phyloP scores from a whole-genome alignment of 2,329 filamentous ascomycete species.

The Monilinia laxa region DNA sequence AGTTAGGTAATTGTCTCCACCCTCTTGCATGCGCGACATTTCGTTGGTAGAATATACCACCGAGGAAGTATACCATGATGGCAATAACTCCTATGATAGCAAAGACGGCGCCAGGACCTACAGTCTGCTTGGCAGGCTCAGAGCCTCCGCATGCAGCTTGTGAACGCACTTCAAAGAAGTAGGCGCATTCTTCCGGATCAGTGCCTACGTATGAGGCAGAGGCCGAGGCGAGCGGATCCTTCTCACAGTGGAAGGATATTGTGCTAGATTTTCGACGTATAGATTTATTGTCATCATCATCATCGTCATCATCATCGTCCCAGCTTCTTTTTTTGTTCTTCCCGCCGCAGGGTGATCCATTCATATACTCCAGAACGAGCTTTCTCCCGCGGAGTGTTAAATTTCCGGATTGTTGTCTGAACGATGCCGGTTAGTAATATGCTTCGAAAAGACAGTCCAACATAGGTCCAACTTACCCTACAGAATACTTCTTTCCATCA shows the following conservation, averaged over 20 bases:
- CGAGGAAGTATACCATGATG: constrained; percentile 83
- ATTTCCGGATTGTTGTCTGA: constrained; percentile 38
- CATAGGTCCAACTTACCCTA: constrained; percentile 57
- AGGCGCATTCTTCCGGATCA: constrained; percentile 86
- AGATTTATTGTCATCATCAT: constrained; percentile 34
- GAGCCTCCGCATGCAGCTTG: constrained; percentile 72
- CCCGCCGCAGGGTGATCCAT: constrained; percentile 70
- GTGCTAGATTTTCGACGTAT: constrained; percentile 71
- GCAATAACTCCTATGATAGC: constrained; percentile 78
- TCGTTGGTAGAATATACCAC: constrained; percentile 92
- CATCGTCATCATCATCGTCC: constrained; percentile 42
- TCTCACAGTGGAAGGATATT: constrained; percentile 91
- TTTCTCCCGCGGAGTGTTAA: constrained; percentile 66
- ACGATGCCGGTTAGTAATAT: constrained; percentile 13
- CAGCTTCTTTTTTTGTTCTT: constrained; percentile 43
- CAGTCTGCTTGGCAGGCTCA: constrained; percentile 68
- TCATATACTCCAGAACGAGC: constrained; percentile 72
- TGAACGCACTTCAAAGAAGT: constrained; percentile 92
- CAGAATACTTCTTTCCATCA: constrained; percentile 66
- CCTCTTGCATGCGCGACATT: constrained; percentile 92
- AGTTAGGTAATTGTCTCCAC: constrained; percentile 95
- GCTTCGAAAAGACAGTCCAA: neutral
- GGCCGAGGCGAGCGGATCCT: constrained; percentile 69
- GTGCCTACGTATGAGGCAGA: constrained; percentile 78
- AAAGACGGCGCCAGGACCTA: constrained; percentile 75